Base-by-base conservation (phyloP, 495 filamentous ascomycete species). In the Penicillium bovifimosum region DNA sequence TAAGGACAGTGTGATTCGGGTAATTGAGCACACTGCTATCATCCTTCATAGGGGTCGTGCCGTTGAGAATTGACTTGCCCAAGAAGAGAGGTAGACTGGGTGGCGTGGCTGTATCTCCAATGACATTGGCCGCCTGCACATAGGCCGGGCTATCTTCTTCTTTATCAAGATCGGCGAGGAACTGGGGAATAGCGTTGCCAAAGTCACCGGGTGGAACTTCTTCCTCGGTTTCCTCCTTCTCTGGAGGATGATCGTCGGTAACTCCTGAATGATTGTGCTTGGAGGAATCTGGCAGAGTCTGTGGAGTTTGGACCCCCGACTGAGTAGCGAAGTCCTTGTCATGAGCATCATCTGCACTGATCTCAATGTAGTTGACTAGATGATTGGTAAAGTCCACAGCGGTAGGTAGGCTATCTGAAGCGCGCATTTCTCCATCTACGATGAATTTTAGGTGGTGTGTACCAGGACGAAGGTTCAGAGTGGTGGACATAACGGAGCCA, bases 401-500 rank as follows among this genome's bases (percentile, higher is more conserved):
- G 0, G 95, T 97, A 2, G 93, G 91, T 18, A 96, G 80, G 54
- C 86, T 81, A 39, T 87, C 83, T 5, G 91, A 91, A 14, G 88
- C 88, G 53, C 83, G 79, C 91, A 97, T 96, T 54, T 90, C 85
- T 32, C 86, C 87, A 68, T 96, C 91, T 24, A 97, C 89, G 58
- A 98, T 81, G 73, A 97, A 98, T 61, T 93, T 90, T 57, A 98
- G 76, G 70, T 98, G 93, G 70, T 98, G 93, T 1, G 93, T 97
- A 34, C 93, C 93, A 1, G 93, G 90, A 11, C 85, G 85, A 48
- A 98, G 82, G 59, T 85, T 84, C 55, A 96, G 77, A 10, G 82
- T 84, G 17, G 88, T 83, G 24, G 84, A 84, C 68, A 88, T 85
- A 28, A 83, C 74, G 45, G 80, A 78, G 10, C 68, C 67, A 34